phyloP scores from a whole-genome alignment of 2,329 filamentous ascomycete genomes.

The Emergomyces pasteurianus region DNA sequence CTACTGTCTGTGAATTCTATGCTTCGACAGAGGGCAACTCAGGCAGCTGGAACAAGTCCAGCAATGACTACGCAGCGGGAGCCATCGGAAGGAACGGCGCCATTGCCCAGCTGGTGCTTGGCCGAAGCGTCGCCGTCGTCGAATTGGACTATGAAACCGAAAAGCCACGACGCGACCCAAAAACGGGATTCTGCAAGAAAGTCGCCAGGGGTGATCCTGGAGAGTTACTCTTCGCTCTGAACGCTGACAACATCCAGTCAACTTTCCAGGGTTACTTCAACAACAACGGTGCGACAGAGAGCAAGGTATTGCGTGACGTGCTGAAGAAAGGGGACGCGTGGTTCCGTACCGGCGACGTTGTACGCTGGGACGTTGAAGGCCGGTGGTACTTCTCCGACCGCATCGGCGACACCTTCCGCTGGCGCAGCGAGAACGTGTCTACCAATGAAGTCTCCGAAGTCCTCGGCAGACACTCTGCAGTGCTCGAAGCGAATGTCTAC shows the following conservation, averaged over 20 bases:
- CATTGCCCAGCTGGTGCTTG: constrained; percentile 46
- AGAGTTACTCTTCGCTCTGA: constrained; percentile 63
- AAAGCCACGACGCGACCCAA: constrained; percentile 52
- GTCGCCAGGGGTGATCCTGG: constrained; percentile 53
- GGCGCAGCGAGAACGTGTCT: constrained; percentile 69
- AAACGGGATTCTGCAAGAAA: constrained; percentile 55
- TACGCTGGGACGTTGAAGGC: constrained; percentile 59
- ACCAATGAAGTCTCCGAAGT: constrained; percentile 71
- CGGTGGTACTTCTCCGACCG: constrained; percentile 66
- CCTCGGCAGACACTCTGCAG: constrained; percentile 51
- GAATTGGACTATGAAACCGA: constrained; percentile 62
- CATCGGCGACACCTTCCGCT: constrained; percentile 43
- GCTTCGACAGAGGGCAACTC: constrained; percentile 61
- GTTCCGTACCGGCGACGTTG: constrained; percentile 74
- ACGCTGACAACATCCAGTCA: constrained; percentile 48
- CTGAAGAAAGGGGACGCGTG: constrained; percentile 65
- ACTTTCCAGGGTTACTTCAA: constrained; percentile 75
- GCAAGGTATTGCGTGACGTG: constrained; percentile 64
- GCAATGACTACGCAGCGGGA: constrained; percentile 61
- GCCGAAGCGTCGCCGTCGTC: constrained; percentile 45
- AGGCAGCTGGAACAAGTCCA: constrained; percentile 59
- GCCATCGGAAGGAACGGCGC: constrained; percentile 64
- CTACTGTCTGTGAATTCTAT: constrained; percentile 68
- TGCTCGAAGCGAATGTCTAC: constrained; percentile 77
- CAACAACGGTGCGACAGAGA: constrained; percentile 56